These are phyloP conservation scores for Wickerhamomyces sp. DNA, from an alignment of 1,139 yeast genomes.

Conservation along the genomic window DNA sequence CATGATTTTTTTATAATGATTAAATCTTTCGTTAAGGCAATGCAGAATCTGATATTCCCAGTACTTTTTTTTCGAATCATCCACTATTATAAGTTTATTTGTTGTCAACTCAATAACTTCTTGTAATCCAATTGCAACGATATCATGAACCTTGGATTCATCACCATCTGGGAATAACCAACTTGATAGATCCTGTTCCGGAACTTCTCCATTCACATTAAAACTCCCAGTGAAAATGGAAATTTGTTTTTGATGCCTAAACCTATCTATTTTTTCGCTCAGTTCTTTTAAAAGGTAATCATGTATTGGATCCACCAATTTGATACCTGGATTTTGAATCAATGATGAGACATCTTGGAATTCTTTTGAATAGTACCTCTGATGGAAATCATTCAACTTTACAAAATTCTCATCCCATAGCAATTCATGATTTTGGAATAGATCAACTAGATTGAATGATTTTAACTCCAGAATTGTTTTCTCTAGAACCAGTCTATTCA, in stretches of 20 bases:
- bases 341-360: conserved; percentile 25
- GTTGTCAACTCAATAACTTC: conserved; percentile 91
- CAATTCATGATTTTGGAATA: conserved; percentile 47
- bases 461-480: conserved; percentile 49
- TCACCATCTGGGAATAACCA: conserved; percentile 51
- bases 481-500: conserved; percentile 58
- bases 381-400: conserved; percentile 38
- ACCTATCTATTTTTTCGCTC: conserved; percentile 42
- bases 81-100: conserved; percentile 81
- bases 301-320: conserved; percentile 67
- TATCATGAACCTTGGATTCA: conserved; percentile 43
- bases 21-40: conserved; percentile 44
- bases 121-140: conserved; percentile 81
- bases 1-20: conserved; percentile 49
- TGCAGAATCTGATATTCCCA: conserved; percentile 75
- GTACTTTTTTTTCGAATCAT: conserved; percentile 58
- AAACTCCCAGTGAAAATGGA: conserved; percentile 61
- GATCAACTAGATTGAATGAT: conserved; percentile 26
- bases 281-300: conserved; percentile 58
- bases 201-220: conserved; percentile 60
- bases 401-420: conserved; percentile 61
- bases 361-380: conserved; percentile 28
- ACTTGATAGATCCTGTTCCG: conserved; percentile 45
- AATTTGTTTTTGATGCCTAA: conserved; percentile 46
- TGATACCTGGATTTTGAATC: conserved; percentile 29